Conservation (phyloP, 805 yeast species). For the Lipomyces sp. region DNA sequence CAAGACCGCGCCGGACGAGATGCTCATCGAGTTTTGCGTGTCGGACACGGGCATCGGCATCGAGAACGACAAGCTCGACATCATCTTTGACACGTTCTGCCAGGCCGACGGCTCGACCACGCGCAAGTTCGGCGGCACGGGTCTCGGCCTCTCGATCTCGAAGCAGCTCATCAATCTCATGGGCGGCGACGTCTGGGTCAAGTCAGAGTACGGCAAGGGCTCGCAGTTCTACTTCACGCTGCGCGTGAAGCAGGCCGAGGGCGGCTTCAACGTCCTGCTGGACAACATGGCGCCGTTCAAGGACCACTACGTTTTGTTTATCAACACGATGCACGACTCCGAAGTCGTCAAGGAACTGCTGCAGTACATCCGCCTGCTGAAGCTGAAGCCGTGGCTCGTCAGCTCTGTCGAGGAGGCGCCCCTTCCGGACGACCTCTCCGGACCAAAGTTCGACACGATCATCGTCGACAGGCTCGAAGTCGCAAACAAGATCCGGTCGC, state of each 20-base stretch:
- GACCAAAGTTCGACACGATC: conserved; percentile 67
- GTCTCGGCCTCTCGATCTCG: conserved; percentile 82
- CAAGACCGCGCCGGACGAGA: conserved; percentile 39
- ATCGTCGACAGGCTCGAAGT: conserved; percentile 76
- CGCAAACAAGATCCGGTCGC: conserved; percentile 62
- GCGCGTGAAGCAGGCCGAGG: conserved; percentile 67
- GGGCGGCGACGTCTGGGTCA: conserved; percentile 95
- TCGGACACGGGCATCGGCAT: conserved; percentile 89
- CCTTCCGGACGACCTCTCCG: conserved; percentile 33
- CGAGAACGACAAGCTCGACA: conserved; percentile 75
- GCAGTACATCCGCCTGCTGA: conserved; percentile 50
- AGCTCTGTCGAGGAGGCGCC: conserved; percentile 53
- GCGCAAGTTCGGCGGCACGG: conserved; percentile 90
- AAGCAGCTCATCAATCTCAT: conserved; percentile 81
- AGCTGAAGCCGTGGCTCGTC: conserved; percentile 61
- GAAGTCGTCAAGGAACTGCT: conserved; percentile 52
- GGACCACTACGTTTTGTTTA: conserved; percentile 64
- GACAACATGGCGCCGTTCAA: conserved; percentile 71
- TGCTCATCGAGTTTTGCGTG: conserved; percentile 76
- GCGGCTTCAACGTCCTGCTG: conserved; percentile 58
- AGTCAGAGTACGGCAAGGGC: conserved; percentile 74
- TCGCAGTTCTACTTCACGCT: conserved; percentile 81
- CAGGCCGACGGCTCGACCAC: conserved; percentile 95
- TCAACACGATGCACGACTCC: conserved; percentile 59
- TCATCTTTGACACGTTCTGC: conserved; percentile 85